Base-by-base conservation (phyloP, 2,329 filamentous ascomycete species). In the Zymoseptoria brevis region DNA sequence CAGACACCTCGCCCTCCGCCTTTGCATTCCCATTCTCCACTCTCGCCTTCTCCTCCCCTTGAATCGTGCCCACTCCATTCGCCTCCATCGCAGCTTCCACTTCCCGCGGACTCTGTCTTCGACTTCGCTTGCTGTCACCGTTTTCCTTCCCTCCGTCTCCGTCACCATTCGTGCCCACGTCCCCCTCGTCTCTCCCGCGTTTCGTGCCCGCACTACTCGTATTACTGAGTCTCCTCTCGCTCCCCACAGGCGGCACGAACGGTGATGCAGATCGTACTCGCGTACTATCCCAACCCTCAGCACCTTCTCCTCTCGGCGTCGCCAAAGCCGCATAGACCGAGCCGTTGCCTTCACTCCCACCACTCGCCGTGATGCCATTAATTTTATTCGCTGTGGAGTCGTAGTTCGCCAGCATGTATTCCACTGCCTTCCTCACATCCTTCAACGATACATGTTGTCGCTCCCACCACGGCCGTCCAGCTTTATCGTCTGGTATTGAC, bases 381-480 rank as follows among this genome's bases (percentile, higher is more conserved):
- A 69, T 59, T 57, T 71, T 71, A 54, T 70, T 69, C 41, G 75
- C 71, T 5, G 70, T 67, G 19, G 72, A 68, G 63, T 80, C 77
- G 67, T 80, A 80, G 21, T 77, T 72, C 51, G 75, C 84, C 41
- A 85, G 83, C 79, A 96, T 88, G 57, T 89, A 81, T 57, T 88
- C 86, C 66, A 92, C 89, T 3, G 90, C 90, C 66, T 81, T 82
- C 50, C 82, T 76, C 63, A 95, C 88, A 62, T 88, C 84, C 21
- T 80, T 78, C 65, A 93, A 80, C 63, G 86, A 83, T 41, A 91
- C 88, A 35, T 84, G 83, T 56, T 96, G 76, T 58, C 84, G 81
- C 60, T 86, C 86, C 93, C 93, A 99, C 94, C 94, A 99, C 0
- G 92, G 82, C 66, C 85, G 81, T 45, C 88, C 89, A 55, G 86